These are phyloP conservation scores for Calcarisporium arbuscula DNA, from an alignment of 2,329 filamentous ascomycete genomes.

Conservation along the genomic window DNA sequence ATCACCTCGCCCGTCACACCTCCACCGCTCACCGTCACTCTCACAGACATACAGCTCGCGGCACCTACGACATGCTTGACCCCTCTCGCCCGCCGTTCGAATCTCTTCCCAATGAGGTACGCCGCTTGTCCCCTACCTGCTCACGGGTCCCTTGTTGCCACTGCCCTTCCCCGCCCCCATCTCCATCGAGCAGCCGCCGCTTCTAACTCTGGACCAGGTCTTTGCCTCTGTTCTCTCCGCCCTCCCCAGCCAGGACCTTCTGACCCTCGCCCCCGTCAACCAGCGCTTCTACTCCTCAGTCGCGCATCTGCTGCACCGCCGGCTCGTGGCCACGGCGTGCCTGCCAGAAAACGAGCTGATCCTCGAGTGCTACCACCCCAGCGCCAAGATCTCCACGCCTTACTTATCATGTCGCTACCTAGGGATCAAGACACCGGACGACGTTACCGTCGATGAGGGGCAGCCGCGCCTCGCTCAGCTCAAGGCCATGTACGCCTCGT, in stretches of 20 bases:
- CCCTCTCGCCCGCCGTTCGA: too few species aligned
- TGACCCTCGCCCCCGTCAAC: constrained; percentile 52
- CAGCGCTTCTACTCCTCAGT: constrained; percentile 58
- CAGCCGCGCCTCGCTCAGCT: constrained; percentile 31
- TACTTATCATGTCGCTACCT: constrained; percentile 61
- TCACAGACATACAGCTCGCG: too few species aligned
- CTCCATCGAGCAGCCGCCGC: background rate
- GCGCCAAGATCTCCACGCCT: constrained; percentile 60
- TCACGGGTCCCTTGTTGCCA: background rate
- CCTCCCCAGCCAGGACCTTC: constrained; percentile 43
- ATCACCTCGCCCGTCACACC: too few species aligned
- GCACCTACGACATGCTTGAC: too few species aligned
- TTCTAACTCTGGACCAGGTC: constrained; percentile 30
- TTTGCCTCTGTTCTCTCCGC: constrained; percentile 42
- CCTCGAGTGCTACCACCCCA: constrained; percentile 73
- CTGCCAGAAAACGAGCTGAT: constrained; percentile 51
- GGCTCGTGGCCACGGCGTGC: constrained; percentile 39
- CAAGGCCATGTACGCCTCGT: constrained; percentile 60
- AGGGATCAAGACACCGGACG: constrained; percentile 38
- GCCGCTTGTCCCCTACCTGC: background rate
- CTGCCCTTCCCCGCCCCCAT: background rate
- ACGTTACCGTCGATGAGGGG: constrained; percentile 5
- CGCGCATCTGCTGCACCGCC: constrained; percentile 56
- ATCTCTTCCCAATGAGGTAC: constrained; percentile 1
- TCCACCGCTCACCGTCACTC: too few species aligned